Conservation (phyloP, 108 stramenopile genomes). For the Cylindrotheca closterium region DNA sequence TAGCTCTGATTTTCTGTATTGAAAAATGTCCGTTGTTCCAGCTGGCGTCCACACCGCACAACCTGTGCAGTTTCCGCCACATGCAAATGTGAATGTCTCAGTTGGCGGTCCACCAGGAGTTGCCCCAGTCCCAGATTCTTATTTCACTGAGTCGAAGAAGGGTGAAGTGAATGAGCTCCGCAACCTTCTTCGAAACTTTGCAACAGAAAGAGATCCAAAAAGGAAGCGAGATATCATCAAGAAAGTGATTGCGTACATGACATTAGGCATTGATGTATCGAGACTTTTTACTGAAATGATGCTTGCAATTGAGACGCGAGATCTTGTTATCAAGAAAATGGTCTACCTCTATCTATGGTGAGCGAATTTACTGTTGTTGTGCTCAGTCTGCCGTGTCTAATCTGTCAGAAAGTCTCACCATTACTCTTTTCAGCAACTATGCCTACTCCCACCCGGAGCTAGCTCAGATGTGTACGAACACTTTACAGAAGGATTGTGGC, state of each 20-base stretch:
- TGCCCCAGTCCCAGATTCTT: conserved; percentile 64
- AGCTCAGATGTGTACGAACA: conserved; percentile 99
- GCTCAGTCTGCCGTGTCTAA: too few species aligned
- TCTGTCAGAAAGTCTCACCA: too few species aligned
- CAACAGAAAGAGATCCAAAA: conserved; percentile 87
- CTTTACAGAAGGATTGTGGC: conserved; percentile 95
- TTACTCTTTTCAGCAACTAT: conserved; percentile 90
- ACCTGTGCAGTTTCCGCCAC: conserved; percentile 21
- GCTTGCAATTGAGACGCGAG: conserved; percentile 92
- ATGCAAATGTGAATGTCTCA: conserved; percentile 6
- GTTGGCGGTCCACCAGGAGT: conserved; percentile 20
- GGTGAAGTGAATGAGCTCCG: conserved; percentile 96
- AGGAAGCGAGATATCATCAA: conserved; percentile 99
- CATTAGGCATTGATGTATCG: conserved; percentile 98
- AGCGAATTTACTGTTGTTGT: too few species aligned
- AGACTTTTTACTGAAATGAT: conserved; percentile 99
- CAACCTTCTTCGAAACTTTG: conserved; percentile 87
- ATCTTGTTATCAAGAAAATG: conserved; percentile 99
- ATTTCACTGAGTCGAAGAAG: conserved; percentile 93
- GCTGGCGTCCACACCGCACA: conserved; percentile 22
- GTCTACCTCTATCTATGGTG: conserved; percentile 93
- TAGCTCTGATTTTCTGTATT: too few species aligned
- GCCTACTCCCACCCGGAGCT: conserved; percentile 95
- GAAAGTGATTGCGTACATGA: conserved; percentile 99
- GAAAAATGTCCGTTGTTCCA: conserved; percentile 5